Evolutionary conservation across 2,329 filamentous ascomycete genomes (phyloP).

Genomic region (Hansfordia pulvinata): DNA sequence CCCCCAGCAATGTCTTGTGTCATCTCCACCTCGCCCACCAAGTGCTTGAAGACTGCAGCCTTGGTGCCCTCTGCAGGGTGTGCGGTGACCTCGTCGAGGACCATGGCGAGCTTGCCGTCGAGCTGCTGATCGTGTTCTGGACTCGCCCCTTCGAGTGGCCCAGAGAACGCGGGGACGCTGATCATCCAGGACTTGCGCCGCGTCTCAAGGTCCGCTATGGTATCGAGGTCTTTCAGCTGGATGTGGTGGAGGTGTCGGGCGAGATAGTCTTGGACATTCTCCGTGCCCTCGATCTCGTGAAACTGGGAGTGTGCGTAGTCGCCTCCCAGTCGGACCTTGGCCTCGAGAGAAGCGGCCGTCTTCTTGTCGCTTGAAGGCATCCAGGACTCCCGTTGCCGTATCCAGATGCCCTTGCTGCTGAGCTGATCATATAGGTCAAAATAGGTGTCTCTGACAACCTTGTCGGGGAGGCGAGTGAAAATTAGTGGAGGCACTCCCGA

Average conservation of each 20-base stretch:
- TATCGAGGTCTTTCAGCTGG: background rate
- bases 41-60: background rate
- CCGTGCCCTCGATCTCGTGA: background rate
- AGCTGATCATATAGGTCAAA: background rate
- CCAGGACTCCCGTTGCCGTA: background rate
- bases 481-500: no score
- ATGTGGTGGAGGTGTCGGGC: background rate
- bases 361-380: background rate
- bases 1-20: background rate
- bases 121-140: background rate
- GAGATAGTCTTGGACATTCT: background rate
- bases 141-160: background rate
- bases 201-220: background rate
- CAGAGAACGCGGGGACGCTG: background rate
- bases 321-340: background rate
- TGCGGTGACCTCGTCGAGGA: background rate
- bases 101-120: background rate
- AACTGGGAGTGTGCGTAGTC: background rate
- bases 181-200: background rate
- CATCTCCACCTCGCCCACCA: background rate
- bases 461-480: no score
- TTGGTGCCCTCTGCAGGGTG: background rate
- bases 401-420: background rate
- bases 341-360: background rate
- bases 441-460: background rate